Base-by-base conservation (phyloP, 805 yeast genomes). In the Torulaspora maleeae region DNA sequence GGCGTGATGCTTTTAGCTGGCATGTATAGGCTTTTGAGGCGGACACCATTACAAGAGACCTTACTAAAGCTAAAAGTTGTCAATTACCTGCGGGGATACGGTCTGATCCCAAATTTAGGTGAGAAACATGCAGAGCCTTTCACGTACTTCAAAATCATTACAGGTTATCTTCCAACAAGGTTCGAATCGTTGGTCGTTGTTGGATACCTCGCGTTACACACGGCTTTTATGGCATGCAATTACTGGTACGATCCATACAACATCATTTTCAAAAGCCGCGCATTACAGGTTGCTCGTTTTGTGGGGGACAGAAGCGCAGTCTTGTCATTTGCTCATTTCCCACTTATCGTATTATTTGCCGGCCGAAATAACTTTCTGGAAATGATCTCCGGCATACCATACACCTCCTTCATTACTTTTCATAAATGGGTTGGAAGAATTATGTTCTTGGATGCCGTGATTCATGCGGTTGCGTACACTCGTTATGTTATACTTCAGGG, bases 291-390 rank as follows among this genome's bases (percentile, higher is more conserved):
- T 13, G 35, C 65, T 59, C 29, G 63, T 49, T 58, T 68, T 33
- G 47, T 64, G 3, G 78, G 75, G 2, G 78, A 75, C 54, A 60
- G 79, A 53, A 61, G 74, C 0, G 80, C 77, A 1, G 73, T 74
- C 6, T 50, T 75, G 17, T 71, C 74, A 10, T 67, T 70, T 52
- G 67, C 69, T 1, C 69, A 69, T 36, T 56, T 81, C 49, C 91
- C 93, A 0, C 52, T 75, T 4, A 56, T 80, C 27, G 70, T 80
- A 15, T 57, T 84, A 32, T 81, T 86, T 59, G 83, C 86, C 3
- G 85, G 87, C 7, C 70, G 95, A 56, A 86, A 85, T 63, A 86
- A 83, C 60, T 70, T 86, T 24, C 64, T 86, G 52, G 76, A 76
- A 49, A 66, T 67, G 54, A 36, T 82, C 3, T 76, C 90, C 0